Percentiles rank a stretch among this genome's conserved stretches.
These are phyloP conservation scores for Porcisia deanei DNA, from an alignment of 208 protist species.

Conservation along the genomic window DNA sequence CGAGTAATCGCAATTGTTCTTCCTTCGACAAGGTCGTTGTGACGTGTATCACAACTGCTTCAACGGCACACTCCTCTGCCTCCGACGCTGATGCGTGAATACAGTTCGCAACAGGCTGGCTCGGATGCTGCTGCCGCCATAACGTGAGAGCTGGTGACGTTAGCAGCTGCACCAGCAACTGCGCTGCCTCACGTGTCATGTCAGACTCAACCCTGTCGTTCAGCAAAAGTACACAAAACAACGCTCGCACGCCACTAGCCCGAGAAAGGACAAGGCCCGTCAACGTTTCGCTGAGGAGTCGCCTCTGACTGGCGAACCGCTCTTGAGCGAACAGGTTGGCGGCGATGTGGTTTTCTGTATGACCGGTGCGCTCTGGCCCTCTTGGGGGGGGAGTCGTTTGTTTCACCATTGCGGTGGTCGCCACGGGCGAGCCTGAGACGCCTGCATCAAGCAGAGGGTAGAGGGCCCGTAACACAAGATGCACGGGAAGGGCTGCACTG, in stretches of 20 bases:
- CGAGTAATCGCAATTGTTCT: conserved; percentile 38
- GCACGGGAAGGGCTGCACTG: conserved; percentile 24
- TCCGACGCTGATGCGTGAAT: neutral
- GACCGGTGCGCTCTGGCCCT: neutral
- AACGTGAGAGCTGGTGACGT: conserved; percentile 5
- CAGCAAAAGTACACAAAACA: conserved; percentile 66
- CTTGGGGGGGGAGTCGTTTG: too few species aligned
- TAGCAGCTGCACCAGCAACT: conserved; percentile 57
- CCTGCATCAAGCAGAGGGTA: conserved; percentile 66
- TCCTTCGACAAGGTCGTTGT: conserved; percentile 24
- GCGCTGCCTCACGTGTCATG: conserved; percentile 48
- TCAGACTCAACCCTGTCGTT: conserved; percentile 51
- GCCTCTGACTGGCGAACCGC: conserved; percentile 36
- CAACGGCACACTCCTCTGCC: neutral
- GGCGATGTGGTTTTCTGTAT: conserved; percentile 45
- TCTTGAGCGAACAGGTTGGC: conserved; percentile 42
- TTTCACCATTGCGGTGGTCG: neutral
- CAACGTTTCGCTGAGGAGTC: conserved; percentile 42
- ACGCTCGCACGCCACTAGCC: conserved; percentile 39
- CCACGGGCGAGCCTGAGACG: neutral
- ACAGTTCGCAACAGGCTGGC: neutral
- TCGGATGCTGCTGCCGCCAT: conserved; percentile 4
- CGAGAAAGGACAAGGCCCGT: conserved; percentile 54
- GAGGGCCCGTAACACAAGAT: conserved; percentile 50
- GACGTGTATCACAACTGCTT: neutral